Conservation (phyloP, 2,329 filamentous ascomycete species). For the Ascochyta fabae region DNA sequence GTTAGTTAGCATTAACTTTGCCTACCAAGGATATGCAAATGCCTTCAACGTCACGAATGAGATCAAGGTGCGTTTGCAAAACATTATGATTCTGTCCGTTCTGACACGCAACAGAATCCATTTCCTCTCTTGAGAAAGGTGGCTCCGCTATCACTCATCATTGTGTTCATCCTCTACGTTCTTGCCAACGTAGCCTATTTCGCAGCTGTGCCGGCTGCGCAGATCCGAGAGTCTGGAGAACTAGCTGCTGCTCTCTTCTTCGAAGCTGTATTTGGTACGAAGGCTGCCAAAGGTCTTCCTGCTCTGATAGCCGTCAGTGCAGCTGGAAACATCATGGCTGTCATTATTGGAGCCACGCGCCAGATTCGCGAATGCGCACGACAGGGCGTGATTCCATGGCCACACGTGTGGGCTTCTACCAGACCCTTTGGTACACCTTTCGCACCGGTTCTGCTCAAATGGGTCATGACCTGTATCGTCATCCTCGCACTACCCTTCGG, state of each 20-base stretch:
- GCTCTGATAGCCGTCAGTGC: constrained; percentile 44
- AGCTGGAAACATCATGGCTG: constrained; percentile 39
- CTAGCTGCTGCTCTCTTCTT: constrained; percentile 67
- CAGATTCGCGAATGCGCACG: constrained; percentile 39
- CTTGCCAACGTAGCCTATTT: constrained; percentile 38
- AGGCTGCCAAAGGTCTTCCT: constrained; percentile 62
- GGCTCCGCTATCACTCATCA: constrained; percentile 58
- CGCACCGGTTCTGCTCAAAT: constrained; percentile 59
- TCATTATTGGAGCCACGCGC: constrained; percentile 39
- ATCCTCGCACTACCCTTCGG: constrained; percentile 60
- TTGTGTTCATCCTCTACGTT: constrained; percentile 54
- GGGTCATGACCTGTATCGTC: constrained; percentile 35
- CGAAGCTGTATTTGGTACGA: constrained; percentile 62
- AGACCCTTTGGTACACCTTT: constrained; percentile 68
- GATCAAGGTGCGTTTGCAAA: constrained; percentile 30
- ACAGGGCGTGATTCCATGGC: constrained; percentile 39
- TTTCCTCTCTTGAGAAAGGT: constrained; percentile 59
- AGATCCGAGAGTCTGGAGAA: constrained; percentile 61
- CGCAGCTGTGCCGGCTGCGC: constrained; percentile 47
- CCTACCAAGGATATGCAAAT: constrained; percentile 40
- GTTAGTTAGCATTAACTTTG: constrained; percentile 42
- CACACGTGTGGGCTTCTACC: constrained; percentile 66
- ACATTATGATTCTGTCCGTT: no score
- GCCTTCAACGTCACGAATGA: constrained; percentile 45
- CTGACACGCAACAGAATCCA: constrained; percentile 55